phyloP scores from a whole-genome alignment of 768 basidiomycete species.

The Hericium coralloides region DNA sequence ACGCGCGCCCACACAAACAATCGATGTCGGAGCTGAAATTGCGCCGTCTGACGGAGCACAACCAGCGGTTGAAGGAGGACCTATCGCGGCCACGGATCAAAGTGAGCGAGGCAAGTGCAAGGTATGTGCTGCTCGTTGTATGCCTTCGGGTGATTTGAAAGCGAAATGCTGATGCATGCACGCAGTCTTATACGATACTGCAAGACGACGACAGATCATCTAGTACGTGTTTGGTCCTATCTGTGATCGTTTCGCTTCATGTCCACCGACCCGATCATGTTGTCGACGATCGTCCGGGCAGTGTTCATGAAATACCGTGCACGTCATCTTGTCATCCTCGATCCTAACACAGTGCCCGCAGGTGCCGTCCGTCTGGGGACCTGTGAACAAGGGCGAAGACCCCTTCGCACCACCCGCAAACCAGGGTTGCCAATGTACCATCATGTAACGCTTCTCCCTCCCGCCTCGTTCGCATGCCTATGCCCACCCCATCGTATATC shows the following conservation, averaged over 20 bases:
- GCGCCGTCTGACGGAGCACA: conserved; percentile 69
- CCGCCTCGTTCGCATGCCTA: neutral
- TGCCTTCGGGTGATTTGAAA: too few species aligned
- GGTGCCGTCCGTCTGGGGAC: conserved; percentile 97
- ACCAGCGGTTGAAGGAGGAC: conserved; percentile 63
- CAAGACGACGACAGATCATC: conserved; percentile 64
- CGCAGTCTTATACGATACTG: conserved; percentile 64
- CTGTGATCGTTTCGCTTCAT: neutral
- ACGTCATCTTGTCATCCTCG: too few species aligned
- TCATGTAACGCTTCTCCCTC: conserved; percentile 1
- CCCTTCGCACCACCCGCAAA: conserved; percentile 72
- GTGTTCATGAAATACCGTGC: too few species aligned
- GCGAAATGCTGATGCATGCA: neutral
- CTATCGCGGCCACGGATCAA: conserved; percentile 60
- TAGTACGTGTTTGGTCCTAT: conserved; percentile 32
- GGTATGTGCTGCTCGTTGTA: conserved; percentile 29
- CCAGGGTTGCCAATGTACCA: conserved; percentile 31
- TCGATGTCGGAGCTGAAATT: conserved; percentile 87
- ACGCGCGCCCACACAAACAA: conserved; percentile 77
- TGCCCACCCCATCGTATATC: neutral
- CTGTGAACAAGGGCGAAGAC: conserved; percentile 85
- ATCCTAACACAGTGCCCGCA: conserved; percentile 20
- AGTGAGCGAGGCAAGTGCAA: conserved; percentile 64
- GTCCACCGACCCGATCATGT: too few species aligned
- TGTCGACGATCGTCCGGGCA: too few species aligned